Conservation (phyloP, 1,284 basidiomycete species). For the Leccinum colubrinum region DNA sequence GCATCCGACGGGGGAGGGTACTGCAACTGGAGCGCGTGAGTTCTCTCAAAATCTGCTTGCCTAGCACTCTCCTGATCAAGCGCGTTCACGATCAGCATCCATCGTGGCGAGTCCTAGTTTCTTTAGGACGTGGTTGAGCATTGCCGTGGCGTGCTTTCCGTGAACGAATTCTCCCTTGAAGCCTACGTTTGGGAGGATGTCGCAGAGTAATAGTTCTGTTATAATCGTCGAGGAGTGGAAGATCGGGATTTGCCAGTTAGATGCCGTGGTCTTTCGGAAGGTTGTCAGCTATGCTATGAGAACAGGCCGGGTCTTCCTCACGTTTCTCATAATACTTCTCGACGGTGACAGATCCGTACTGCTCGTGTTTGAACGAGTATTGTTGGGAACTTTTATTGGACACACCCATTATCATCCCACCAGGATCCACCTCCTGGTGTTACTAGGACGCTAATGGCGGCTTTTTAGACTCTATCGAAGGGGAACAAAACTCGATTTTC, state of each 20-base stretch:
- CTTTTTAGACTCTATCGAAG: no score
- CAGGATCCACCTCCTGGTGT: no score
- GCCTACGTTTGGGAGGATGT: conserved; percentile 65
- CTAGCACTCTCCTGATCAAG: not conserved
- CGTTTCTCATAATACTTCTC: conserved; percentile 63
- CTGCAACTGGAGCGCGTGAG: conserved; percentile 48
- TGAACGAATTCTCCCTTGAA: conserved; percentile 70
- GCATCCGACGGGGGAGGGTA: conserved; percentile 55
- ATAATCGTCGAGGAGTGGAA: conserved; percentile 64
- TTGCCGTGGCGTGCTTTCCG: conserved; percentile 56
- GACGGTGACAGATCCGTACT: conserved; percentile 52
- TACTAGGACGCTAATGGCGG: no score
- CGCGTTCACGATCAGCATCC: conserved; percentile 42
- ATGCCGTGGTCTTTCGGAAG: conserved; percentile 52
- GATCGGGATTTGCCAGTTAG: conserved; percentile 44
- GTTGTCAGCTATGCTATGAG: not conserved
- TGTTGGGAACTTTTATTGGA: conserved; percentile 45
- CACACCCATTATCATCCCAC: conserved; percentile 56
- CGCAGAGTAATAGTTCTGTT: conserved; percentile 60
- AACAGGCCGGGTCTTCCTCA: conserved; percentile 32
- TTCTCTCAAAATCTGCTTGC: not conserved
- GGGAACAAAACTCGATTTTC: no score
- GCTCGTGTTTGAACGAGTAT: conserved; percentile 52
- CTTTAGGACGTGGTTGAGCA: conserved; percentile 64
- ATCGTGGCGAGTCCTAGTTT: conserved; percentile 62